Conservation (phyloP, 768 basidiomycete species). For the Termitomyces sp. region DNA sequence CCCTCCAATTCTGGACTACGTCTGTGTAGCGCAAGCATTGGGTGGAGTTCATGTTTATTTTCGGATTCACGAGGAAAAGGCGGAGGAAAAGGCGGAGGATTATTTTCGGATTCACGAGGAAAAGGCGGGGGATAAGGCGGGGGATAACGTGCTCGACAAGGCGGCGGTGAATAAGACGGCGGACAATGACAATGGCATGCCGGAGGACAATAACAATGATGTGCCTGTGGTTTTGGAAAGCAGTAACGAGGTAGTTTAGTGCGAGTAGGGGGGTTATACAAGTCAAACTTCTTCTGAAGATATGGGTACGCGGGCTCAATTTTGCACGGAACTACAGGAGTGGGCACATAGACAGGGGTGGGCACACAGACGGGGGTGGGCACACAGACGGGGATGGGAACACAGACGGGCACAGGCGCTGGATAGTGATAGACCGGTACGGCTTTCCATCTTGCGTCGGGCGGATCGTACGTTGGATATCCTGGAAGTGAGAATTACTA, state of each 20-base stretch:
- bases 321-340: background rate
- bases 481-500: background rate
- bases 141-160: background rate
- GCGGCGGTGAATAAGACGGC: too few relatives aligned
- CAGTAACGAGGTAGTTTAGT: conserved; percentile 2
- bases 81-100: background rate
- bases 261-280: conserved; percentile 9
- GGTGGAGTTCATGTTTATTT: background rate
- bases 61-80: background rate
- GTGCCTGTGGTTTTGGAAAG: conserved; percentile 3
- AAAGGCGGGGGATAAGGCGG: background rate
- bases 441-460: conserved; percentile 2
- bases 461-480: conserved; percentile 1
- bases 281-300: background rate
- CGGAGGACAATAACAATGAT: too few relatives aligned
- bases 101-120: background rate
- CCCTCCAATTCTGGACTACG: background rate
- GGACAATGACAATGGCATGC: too few relatives aligned
- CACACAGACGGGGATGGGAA: background rate
- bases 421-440: background rate
- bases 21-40: background rate
- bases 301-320: background rate
- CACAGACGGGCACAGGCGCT: background rate
- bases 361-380: background rate
- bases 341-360: background rate